A percentile compares a stretch with the other conserved stretches of the same genome.
These are phyloP conservation scores for Stromatinia cepivora DNA, from an alignment of 2,329 filamentous ascomycete species.

Conservation along the genomic window DNA sequence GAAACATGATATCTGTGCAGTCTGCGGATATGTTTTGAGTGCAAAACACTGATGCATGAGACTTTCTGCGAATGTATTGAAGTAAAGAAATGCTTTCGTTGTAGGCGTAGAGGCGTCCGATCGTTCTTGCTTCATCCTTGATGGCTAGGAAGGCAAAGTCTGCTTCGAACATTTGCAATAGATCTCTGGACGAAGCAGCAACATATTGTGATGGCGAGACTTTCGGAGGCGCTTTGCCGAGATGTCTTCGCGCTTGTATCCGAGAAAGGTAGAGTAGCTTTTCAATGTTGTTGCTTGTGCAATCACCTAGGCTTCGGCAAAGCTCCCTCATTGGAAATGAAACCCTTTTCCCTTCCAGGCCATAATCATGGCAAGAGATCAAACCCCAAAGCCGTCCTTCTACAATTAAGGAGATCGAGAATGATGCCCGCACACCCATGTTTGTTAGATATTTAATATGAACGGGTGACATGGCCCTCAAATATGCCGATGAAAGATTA, in stretches of 20 bases:
- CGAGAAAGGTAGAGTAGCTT: conserved; percentile 26
- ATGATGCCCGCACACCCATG: conserved; percentile 87
- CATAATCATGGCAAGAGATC: conserved; percentile 84
- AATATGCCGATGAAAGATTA: conserved; percentile 70
- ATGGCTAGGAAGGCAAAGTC: conserved; percentile 74
- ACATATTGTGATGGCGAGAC: conserved; percentile 29
- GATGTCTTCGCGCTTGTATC: conserved; percentile 26
- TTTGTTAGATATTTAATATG: conserved; percentile 84
- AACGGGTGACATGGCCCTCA: conserved; percentile 88
- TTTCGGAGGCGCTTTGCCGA: conserved; percentile 18
- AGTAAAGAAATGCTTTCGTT: conserved; percentile 83
- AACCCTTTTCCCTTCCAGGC: conserved; percentile 56
- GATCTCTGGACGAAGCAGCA: conserved; percentile 29
- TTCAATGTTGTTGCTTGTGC: conserved; percentile 54
- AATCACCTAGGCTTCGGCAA: conserved; percentile 60
- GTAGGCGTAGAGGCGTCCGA: conserved; percentile 73
- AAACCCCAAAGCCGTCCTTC: conserved; percentile 85
- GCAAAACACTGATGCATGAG: conserved; percentile 71
- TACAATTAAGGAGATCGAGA: conserved; percentile 90
- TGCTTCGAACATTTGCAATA: conserved; percentile 31
- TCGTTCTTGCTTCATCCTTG: conserved; percentile 79
- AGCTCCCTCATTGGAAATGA: conserved; percentile 60
- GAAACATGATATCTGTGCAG: conserved; percentile 78
- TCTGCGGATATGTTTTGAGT: conserved; percentile 75
- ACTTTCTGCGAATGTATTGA: conserved; percentile 78